phyloP scores from a whole-genome alignment of 805 yeast species.

The Wickerhamomyces kurtzmanii region DNA sequence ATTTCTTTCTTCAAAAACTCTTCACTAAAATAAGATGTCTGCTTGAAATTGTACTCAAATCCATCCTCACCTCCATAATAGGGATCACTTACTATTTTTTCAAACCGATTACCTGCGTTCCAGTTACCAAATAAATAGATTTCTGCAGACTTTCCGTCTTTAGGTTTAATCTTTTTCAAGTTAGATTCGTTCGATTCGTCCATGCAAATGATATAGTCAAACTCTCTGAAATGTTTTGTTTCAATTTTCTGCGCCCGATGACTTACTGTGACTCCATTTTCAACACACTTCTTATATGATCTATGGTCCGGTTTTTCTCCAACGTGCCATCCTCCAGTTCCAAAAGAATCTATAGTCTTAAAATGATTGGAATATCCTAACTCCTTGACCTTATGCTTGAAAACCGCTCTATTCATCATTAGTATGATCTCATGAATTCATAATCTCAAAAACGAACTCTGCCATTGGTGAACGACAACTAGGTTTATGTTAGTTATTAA shows the following conservation, averaged over 20 bases:
- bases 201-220: constrained; percentile 67
- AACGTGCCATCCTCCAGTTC: constrained; percentile 76
- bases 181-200: constrained; percentile 50
- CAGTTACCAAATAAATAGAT: constrained; percentile 77
- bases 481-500: no score
- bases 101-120: constrained; percentile 40
- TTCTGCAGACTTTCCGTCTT: constrained; percentile 29
- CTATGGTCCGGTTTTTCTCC: constrained; percentile 81
- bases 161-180: constrained; percentile 43
- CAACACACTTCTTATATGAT: constrained; percentile 54
- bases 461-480: constrained; percentile 98
- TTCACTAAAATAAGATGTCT: constrained; percentile 65
- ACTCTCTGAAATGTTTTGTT: constrained; percentile 38
- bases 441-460: no score
- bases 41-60: constrained; percentile 70
- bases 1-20: constrained; percentile 51
- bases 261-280: constrained; percentile 63
- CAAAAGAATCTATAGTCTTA: constrained; percentile 69
- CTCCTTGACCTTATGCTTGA: constrained; percentile 50
- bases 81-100: constrained; percentile 73
- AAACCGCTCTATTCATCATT: no score
- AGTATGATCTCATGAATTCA: no score
- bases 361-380: constrained; percentile 36
- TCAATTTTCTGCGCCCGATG: constrained; percentile 69
- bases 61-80: constrained; percentile 86